Evolutionary conservation across 768 basidiomycete genomes (phyloP), one percentile per base, ranked within the genome.

Genomic region (Phlebiopsis flavidoalba): DNA sequence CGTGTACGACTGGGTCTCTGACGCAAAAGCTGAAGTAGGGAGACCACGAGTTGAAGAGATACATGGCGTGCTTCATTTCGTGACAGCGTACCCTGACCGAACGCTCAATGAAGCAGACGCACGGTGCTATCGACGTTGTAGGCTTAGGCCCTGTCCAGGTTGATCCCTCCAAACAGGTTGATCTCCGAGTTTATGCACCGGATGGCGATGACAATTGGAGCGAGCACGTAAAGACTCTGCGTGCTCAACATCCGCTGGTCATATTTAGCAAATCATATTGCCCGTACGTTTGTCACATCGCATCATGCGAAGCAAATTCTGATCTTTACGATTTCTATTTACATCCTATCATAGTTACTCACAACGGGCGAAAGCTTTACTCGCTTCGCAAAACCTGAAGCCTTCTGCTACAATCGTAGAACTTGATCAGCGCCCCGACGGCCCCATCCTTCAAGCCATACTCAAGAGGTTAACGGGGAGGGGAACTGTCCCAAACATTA

Each of bases 231-330:
- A 68, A 67, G 47, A 67, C 66, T 21, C 65, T 91, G 51, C 74
- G 80, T 40, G 67, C 76, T 17, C 71, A 81, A 35, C 77, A 82
- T 65, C 91, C 91, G 1, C 72, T 93, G 7, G 76, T 93, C 49
- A 84, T 93, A 12, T 92, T 93, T 67, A 92, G 90, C 78, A 93
- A 93, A 79, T 82, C 88, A 22, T 88, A 85, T 67, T 93, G 91
- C 81, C 84, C 82, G 89, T 91, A 69, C 65, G 85, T 80, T 21
- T 45, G 8, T n/a, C n/a, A 14, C 35, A 4, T 56, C 36, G 12
- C 49, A 43, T 36, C 17, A 53, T 4, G 6, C 31, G 6, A 31
- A 31, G 2, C 26, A 31, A 31, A 7, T 37, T n/a, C 22, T 31
- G 5, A 33, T 6, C n/a, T 17, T 24, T 5, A 22, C 46, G 45